phyloP scores from a whole-genome alignment of 345 rosid species.

The Reutealis trisperma region DNA sequence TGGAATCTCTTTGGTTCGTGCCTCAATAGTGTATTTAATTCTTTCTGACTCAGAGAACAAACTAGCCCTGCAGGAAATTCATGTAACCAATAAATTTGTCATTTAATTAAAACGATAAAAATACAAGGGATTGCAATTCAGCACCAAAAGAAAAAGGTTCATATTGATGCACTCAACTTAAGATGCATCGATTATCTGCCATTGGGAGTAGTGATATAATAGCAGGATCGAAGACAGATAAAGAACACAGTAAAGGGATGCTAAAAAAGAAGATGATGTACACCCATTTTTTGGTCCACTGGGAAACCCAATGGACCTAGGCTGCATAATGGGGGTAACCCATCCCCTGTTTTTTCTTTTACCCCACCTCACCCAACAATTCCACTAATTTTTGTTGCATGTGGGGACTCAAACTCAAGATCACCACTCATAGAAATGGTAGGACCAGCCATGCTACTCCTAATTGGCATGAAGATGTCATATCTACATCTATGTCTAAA shows the following conservation, averaged over 20 bases:
- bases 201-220: neutral
- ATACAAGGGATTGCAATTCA: conserved; percentile 12
- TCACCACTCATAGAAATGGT: no score
- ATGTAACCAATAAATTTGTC: conserved; percentile 14
- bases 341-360: no score
- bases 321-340: no score
- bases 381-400: no score
- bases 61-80: conserved; percentile 65
- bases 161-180: neutral
- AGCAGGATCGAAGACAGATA: neutral
- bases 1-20: conserved; percentile 64
- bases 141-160: neutral
- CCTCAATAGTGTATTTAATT: conserved; percentile 61
- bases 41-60: conserved; percentile 84
- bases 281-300: no score
- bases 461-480: neutral
- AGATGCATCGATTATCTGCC: neutral
- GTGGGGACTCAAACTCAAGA: no score
- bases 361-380: no score
- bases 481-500: neutral
- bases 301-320: no score
- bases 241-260: neutral
- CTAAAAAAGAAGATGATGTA: neutral
- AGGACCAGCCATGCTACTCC: no score
- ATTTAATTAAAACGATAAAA: neutral